phyloP scores from a whole-genome alignment of 2,329 filamentous ascomycete species.

The Penicillium expansum region DNA sequence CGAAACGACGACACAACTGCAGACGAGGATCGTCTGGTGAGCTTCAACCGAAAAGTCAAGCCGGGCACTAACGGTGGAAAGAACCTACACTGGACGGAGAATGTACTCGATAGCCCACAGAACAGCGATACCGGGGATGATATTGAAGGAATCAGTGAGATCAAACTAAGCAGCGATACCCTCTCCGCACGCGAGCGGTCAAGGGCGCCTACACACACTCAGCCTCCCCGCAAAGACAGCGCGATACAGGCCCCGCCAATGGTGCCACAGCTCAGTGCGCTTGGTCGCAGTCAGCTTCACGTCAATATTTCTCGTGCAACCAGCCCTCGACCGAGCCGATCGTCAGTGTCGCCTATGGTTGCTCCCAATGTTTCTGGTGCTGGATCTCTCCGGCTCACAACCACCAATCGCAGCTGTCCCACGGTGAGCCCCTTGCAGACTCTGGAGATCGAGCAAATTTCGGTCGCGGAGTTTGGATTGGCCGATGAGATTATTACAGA shows the following conservation, averaged over 20 bases:
- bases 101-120: conserved; percentile 72
- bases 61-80: conserved; percentile 76
- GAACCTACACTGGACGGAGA: conserved; percentile 88
- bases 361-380: conserved; percentile 38
- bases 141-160: conserved; percentile 42
- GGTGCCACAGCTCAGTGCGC: conserved; percentile 35
- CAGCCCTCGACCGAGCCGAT: conserved; percentile 42
- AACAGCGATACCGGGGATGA: conserved; percentile 72
- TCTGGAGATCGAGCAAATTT: conserved; percentile 88
- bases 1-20: conserved; percentile 81
- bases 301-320: conserved; percentile 36
- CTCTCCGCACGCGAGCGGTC: conserved; percentile 45
- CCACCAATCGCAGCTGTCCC: conserved; percentile 55
- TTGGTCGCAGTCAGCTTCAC: conserved; percentile 35
- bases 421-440: conserved; percentile 72
- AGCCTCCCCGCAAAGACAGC: conserved; percentile 45
- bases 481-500: conserved; percentile 89
- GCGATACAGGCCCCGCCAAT: conserved; percentile 38
- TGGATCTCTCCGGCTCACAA: conserved; percentile 51
- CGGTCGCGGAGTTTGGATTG: conserved; percentile 80
- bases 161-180: conserved; percentile 47
- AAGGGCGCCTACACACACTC: conserved; percentile 35
- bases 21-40: conserved; percentile 86
- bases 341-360: conserved; percentile 44
- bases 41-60: conserved; percentile 70